Evolutionary conservation across 306 rosid genomes (phyloP).

Genomic region (Mimosa bimucronata): DNA sequence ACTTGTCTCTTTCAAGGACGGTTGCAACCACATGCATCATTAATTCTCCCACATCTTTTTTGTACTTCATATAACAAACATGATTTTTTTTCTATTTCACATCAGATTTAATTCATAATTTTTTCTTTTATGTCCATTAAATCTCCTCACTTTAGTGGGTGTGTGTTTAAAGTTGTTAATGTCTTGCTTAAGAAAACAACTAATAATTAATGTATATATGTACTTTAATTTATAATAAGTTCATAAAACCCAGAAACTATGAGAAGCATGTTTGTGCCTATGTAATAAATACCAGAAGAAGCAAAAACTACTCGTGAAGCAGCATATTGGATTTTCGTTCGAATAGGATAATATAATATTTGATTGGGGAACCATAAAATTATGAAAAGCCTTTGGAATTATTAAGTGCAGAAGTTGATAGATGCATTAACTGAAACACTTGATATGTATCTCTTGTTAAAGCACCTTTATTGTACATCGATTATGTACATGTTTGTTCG

Average conservation of each 20-base stretch:
- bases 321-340: not conserved
- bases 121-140: not conserved
- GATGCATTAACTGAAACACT: not conserved
- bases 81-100: not conserved
- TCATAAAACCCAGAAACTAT: not conserved
- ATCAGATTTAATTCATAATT: not conserved
- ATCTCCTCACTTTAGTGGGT: not conserved
- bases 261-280: not conserved
- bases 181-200: not conserved
- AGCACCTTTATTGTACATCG: not conserved
- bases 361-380: not conserved
- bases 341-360: too few species aligned
- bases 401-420: not conserved
- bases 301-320: not conserved
- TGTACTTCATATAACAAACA: not conserved
- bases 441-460: not conserved
- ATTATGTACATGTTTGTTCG: not conserved
- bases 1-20: slow-evolving; percentile 26
- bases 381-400: not conserved
- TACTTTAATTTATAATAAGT: not conserved
- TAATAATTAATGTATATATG: not conserved
- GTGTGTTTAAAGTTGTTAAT: not conserved
- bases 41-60: slow-evolving; percentile 14
- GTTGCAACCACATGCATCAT: slow-evolving; percentile 46
- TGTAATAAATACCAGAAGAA: not conserved